Base-by-base conservation (phyloP, 768 basidiomycete species). In the Amanita pseudoporphyria region DNA sequence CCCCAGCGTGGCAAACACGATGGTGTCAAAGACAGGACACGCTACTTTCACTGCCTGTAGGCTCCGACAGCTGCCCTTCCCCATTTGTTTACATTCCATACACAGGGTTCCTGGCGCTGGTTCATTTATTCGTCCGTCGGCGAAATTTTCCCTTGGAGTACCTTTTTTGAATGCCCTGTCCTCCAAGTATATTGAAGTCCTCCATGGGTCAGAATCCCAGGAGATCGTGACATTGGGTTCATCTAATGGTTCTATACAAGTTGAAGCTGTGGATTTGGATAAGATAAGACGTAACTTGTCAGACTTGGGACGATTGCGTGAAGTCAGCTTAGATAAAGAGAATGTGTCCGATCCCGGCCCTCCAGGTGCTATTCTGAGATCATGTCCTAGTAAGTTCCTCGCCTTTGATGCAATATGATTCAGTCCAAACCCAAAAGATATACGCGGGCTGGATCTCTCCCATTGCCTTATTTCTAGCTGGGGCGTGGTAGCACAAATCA, bases 211-310 rank as follows among this genome's bases (percentile, higher is more conserved):
- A 9, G 61, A 61, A 36, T 66, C 73, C 32, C 70, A 71, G 45
- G 86, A 93, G 63, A 78, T 66, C 21, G 74, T 90, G 38, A 54
- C 81, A 9, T 71, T 95, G 22, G 91, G 91, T 24, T 89, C 88
- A 1, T 94, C 93, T 19, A 74, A 78, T 45, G 86, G 87, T 24
- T 72, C 78, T 3, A 93, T 98, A 55, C 71, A 84, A 55, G 88
- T 98, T 10, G 87, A 94, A 63, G 91, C 88, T 3, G 86, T 92
- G 3, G 75, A 79, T 39, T 69, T 96, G 22, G 83, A 88, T 59
- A 88, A 83, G 61, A 79, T 96, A 50, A 75, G 85, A 58, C 66
- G 68, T 22, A 85, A 84, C 40, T 73, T 95, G 22, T 69, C 83
- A 4, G 68, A 78, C 47, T 65, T 97, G 16, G 72, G 74, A 41